Evolutionary conservation across 2,329 filamentous ascomycete species (phyloP).

Genomic region (Trematosphaeria pertusa): DNA sequence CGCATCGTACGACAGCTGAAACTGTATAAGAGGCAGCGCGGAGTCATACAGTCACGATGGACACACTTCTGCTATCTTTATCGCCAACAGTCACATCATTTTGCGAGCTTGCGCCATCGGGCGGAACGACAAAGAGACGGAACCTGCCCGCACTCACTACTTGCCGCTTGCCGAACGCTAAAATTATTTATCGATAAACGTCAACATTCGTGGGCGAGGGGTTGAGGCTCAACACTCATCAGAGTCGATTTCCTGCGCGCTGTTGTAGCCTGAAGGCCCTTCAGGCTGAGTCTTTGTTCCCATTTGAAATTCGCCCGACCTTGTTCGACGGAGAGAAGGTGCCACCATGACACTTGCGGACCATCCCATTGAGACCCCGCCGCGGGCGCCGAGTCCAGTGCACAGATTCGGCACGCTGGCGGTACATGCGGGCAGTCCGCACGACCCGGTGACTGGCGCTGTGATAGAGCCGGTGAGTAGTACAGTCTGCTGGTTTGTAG

Average conservation of each 20-base stretch:
- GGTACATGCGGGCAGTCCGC: constrained; percentile 90
- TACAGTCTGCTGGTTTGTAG: neutral
- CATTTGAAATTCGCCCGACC: too few species aligned
- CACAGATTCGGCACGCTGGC: constrained; percentile 91
- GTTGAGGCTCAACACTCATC: too few species aligned
- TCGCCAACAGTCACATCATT: neutral
- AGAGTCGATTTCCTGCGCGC: too few species aligned
- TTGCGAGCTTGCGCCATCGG: constrained; percentile 31
- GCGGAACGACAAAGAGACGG: constrained; percentile 15
- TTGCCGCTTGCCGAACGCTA: too few species aligned
- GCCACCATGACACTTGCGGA: constrained; percentile 50
- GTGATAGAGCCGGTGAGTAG: constrained; percentile 80
- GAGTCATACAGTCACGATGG: neutral
- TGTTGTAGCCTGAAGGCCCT: too few species aligned
- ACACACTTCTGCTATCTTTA: too few species aligned
- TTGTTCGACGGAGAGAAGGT: neutral
- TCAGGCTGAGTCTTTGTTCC: too few species aligned
- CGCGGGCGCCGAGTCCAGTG: constrained; percentile 73
- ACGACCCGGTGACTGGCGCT: constrained; percentile 89
- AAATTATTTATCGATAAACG: too few species aligned
- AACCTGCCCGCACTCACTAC: constrained; percentile 20
- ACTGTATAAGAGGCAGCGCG: constrained; percentile 2
- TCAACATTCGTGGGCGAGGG: too few species aligned
- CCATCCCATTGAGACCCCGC: constrained; percentile 74
- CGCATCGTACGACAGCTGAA: constrained; percentile 5